Conservation (phyloP, 2,329 filamentous ascomycete genomes). For the Neocucurbitaria cava region DNA sequence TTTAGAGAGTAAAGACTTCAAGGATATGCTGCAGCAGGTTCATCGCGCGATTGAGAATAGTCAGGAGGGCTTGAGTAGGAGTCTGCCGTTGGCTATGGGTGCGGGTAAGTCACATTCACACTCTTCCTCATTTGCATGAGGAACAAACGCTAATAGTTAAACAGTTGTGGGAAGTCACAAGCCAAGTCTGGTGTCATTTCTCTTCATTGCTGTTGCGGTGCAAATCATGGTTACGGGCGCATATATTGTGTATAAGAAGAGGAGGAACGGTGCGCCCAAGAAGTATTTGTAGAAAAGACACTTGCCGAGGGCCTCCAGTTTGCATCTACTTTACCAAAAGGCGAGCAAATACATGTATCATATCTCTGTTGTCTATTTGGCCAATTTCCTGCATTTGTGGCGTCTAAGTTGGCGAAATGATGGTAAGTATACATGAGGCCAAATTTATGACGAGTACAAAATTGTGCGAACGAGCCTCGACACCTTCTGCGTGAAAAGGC, state of each 20-base stretch:
- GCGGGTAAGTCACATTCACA: constrained; percentile 52
- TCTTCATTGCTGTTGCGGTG: constrained; percentile 75
- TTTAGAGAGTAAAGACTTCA: constrained; percentile 64
- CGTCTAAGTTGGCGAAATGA: background rate
- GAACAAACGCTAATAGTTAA: constrained; percentile 20
- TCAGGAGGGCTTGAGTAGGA: constrained; percentile 60
- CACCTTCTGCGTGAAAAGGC: too few species aligned
- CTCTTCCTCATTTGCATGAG: background rate
- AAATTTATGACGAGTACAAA: background rate
- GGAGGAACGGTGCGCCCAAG: constrained; percentile 79
- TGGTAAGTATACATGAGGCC: background rate
- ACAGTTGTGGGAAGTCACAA: constrained; percentile 61
- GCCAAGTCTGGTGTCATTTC: constrained; percentile 66
- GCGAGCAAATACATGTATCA: background rate
- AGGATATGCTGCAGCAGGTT: constrained; percentile 60
- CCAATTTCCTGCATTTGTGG: background rate
- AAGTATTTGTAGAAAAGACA: constrained; percentile 89
- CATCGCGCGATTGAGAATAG: constrained; percentile 62
- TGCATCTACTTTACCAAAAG: background rate
- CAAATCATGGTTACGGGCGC: constrained; percentile 73
- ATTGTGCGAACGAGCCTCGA: too few species aligned
- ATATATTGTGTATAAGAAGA: constrained; percentile 82
- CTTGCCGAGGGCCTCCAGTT: too few species aligned
- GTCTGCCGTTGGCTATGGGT: constrained; percentile 58
- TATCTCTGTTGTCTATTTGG: background rate